Percentiles rank a stretch among this genome's conserved stretches.
phyloP scores from a whole-genome alignment of 148 eudicot genomes.

The Vaccinium darrowii region DNA sequence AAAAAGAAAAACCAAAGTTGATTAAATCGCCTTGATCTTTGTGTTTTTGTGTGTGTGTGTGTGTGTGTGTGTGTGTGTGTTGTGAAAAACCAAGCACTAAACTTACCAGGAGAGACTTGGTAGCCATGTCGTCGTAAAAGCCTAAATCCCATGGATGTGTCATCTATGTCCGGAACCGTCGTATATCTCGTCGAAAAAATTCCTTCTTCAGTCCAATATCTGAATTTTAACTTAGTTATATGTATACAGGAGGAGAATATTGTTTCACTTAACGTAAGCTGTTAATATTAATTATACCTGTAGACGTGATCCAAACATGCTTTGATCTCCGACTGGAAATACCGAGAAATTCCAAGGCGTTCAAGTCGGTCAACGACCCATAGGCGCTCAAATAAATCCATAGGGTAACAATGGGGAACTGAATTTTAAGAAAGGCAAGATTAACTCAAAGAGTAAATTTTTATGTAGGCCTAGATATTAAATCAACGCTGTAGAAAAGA shows the following conservation, averaged over 20 bases:
- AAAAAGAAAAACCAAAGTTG: not conserved
- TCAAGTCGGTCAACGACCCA: conserved; percentile 64
- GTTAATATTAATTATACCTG: conserved; percentile 26
- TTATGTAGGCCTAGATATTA: not conserved
- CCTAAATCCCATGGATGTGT: conserved; percentile 83
- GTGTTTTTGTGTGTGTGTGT: too few relatives aligned
- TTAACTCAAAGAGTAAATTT: not conserved
- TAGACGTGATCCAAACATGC: conserved; percentile 45
- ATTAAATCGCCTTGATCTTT: not conserved
- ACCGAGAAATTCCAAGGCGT: conserved; percentile 67
- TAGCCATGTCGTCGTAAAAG: conserved; percentile 71
- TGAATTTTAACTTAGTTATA: conserved; percentile 14
- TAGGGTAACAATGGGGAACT: conserved; percentile 64
- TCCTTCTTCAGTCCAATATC: conserved; percentile 71
- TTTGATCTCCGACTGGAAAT: conserved; percentile 43
- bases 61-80: too few relatives aligned
- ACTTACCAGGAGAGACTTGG: conserved; percentile 56
- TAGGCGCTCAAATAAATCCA: conserved; percentile 58
- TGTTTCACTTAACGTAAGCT: not conserved
- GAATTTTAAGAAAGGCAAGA: not conserved
- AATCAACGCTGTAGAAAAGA: not conserved
- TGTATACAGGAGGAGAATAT: not conserved
- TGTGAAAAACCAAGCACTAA: not conserved
- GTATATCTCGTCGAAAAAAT: conserved; percentile 74
- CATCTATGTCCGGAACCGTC: conserved; percentile 65